These are phyloP conservation scores for Dipodascopsis uninucleata DNA, from an alignment of 805 yeast genomes.

Conservation along the genomic window DNA sequence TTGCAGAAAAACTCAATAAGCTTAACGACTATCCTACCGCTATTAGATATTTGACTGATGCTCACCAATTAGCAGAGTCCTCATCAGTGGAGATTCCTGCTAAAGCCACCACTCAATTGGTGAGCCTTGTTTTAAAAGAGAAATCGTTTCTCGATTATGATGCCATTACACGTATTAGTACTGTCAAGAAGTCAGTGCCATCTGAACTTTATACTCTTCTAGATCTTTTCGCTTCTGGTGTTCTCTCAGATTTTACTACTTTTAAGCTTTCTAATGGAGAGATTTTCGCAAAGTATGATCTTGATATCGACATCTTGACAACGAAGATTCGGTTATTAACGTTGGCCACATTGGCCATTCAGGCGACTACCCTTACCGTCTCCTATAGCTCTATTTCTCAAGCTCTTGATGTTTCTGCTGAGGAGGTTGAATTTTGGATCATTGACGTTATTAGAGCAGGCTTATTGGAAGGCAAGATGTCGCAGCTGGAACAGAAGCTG, in stretches of 20 bases:
- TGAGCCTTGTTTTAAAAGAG: constrained; percentile 12
- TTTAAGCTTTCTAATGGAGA: constrained; percentile 14
- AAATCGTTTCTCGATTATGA: constrained; percentile 20
- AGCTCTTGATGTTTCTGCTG: constrained; percentile 34
- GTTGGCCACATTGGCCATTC: constrained; percentile 26
- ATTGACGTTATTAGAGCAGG: constrained; percentile 44
- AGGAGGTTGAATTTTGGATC: constrained; percentile 40
- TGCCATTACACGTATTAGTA: constrained; percentile 1
- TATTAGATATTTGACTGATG: constrained; percentile 31
- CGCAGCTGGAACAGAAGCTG: constrained; percentile 39
- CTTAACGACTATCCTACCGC: constrained; percentile 5
- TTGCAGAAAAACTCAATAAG: constrained; percentile 29
- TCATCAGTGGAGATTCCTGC: constrained; percentile 6
- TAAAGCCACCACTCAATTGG: constrained; percentile 7
- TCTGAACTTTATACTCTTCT: constrained; percentile 32
- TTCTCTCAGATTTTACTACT: constrained; percentile 15
- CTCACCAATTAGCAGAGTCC: constrained; percentile 26
- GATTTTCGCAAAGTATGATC: constrained; percentile 7
- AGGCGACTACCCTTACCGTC: constrained; percentile 25
- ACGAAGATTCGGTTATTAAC: constrained; percentile 28
- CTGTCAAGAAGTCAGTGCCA: constrained; percentile 2
- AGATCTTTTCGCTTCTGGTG: constrained; percentile 30
- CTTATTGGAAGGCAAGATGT: constrained; percentile 42
- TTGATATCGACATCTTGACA: constrained; percentile 20
- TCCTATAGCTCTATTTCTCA: constrained; percentile 36